These are phyloP conservation scores for Cladosporium sp. DNA, from an alignment of 2,329 filamentous ascomycete genomes.

Conservation along the genomic window DNA sequence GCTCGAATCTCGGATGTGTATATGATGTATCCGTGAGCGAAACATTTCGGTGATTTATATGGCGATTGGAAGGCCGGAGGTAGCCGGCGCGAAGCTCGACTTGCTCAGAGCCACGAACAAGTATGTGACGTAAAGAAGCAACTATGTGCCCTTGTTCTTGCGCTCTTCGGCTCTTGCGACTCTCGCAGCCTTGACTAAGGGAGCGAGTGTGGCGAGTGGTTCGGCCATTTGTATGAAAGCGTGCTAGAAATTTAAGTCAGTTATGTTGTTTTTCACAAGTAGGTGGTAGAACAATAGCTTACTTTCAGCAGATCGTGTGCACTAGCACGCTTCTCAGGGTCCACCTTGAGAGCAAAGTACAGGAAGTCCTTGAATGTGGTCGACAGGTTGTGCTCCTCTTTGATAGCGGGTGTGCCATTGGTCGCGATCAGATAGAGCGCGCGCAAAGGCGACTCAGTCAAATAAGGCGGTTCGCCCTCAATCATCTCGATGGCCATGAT, in stretches of 20 bases:
- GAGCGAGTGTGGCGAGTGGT: conserved; percentile 69
- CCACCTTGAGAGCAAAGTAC: conserved; percentile 89
- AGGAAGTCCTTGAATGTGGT: conserved; percentile 87
- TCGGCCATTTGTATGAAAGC: conserved; percentile 55
- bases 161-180: conserved; percentile 79
- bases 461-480: conserved; percentile 93
- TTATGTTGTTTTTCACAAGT: conserved; percentile 2
- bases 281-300: conserved; percentile 44
- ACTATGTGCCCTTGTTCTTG: conserved; percentile 46
- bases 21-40: background rate
- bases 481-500: conserved; percentile 99
- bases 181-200: conserved; percentile 81
- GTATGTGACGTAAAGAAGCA: background rate
- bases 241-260: conserved; percentile 36
- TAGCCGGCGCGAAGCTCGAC: background rate
- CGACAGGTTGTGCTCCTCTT: conserved; percentile 82
- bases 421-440: conserved; percentile 96
- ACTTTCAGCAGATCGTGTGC: conserved; percentile 92
- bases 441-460: conserved; percentile 90
- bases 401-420: conserved; percentile 91
- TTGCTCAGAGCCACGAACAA: background rate
- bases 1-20: background rate
- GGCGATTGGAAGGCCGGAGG: background rate
- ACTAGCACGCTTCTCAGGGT: conserved; percentile 93
- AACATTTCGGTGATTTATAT: background rate